These are phyloP conservation scores for Allium fistulosum DNA, from an alignment of 106 monocot genomes.

Conservation along the genomic window DNA sequence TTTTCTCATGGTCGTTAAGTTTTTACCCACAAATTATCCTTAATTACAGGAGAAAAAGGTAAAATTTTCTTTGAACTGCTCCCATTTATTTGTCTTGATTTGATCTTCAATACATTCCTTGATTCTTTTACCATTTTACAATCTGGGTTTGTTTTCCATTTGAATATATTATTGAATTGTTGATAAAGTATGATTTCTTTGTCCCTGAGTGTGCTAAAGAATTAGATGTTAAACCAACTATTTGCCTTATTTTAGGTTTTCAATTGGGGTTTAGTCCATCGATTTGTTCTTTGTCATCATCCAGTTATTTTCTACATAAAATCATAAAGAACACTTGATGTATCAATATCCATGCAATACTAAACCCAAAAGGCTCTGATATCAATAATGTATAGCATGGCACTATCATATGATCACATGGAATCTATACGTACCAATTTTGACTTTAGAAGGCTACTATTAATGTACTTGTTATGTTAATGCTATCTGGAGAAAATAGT, in stretches of 20 bases:
- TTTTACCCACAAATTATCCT: slow-evolving; percentile 91
- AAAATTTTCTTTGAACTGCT: not conserved
- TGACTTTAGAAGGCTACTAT: not conserved
- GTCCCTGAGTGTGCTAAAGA: not conserved
- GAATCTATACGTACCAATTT: not conserved
- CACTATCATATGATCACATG: not conserved
- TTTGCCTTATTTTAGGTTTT: not conserved
- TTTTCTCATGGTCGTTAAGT: slow-evolving; percentile 86
- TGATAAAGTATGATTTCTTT: not conserved
- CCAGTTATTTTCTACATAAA: too few relatives aligned
- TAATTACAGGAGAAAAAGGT: slow-evolving; percentile 82
- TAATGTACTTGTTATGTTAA: not conserved
- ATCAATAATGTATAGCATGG: not conserved
- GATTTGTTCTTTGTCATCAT: too few relatives aligned
- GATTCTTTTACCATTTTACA: not conserved
- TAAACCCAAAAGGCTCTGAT: not conserved
- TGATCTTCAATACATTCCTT: slow-evolving; percentile 11
- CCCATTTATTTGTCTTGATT: not conserved
- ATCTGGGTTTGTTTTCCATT: slow-evolving; percentile 1
- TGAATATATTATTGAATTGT: not conserved
- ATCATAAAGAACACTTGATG: too few relatives aligned
- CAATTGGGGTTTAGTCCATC: too few relatives aligned
- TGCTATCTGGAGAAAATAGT: not conserved
- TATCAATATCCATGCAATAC: not conserved
- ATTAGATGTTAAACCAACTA: not conserved